Evolutionary conservation across 768 basidiomycete genomes (phyloP).

Genomic region (Amanita brunnescens): DNA sequence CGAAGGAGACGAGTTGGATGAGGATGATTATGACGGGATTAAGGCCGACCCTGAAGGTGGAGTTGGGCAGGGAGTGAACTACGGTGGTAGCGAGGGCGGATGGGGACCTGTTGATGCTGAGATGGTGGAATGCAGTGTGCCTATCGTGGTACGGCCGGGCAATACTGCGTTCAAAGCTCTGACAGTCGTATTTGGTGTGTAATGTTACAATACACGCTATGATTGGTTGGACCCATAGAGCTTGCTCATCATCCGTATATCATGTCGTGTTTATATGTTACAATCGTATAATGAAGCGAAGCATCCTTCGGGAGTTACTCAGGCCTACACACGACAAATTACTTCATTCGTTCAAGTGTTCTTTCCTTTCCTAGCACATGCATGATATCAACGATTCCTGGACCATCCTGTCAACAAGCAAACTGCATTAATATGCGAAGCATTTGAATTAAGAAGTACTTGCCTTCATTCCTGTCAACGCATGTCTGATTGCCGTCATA

Average conservation of each 20-base stretch:
- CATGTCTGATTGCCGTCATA: slow-evolving; percentile 69
- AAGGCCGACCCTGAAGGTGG: slow-evolving; percentile 38
- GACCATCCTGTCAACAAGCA: slow-evolving; percentile 32
- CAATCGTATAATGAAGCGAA: no score
- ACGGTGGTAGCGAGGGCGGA: slow-evolving; percentile 44
- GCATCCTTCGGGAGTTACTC: no score
- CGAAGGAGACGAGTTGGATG: slow-evolving; percentile 47
- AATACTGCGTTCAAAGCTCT: slow-evolving; percentile 80
- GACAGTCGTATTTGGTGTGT: slow-evolving; percentile 74
- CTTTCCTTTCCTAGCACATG: slow-evolving; percentile 33
- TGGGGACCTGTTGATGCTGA: slow-evolving; percentile 69
- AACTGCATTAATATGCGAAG: background rate
- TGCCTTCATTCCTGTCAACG: slow-evolving; percentile 79
- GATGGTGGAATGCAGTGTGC: slow-evolving; percentile 92
- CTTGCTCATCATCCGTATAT: no score
- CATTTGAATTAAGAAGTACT: slow-evolving; percentile 10
- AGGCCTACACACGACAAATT: background rate
- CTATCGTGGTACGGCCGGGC: slow-evolving; percentile 80
- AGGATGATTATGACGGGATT: slow-evolving; percentile 38
- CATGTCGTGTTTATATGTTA: no score
- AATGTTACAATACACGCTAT: no score
- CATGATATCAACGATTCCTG: slow-evolving; percentile 37
- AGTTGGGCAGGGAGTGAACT: slow-evolving; percentile 43
- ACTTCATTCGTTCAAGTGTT: slow-evolving; percentile 27
- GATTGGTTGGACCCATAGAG: no score